Conservation (phyloP, 139 green algal genomes). For the Coccomyxa sp. region DNA sequence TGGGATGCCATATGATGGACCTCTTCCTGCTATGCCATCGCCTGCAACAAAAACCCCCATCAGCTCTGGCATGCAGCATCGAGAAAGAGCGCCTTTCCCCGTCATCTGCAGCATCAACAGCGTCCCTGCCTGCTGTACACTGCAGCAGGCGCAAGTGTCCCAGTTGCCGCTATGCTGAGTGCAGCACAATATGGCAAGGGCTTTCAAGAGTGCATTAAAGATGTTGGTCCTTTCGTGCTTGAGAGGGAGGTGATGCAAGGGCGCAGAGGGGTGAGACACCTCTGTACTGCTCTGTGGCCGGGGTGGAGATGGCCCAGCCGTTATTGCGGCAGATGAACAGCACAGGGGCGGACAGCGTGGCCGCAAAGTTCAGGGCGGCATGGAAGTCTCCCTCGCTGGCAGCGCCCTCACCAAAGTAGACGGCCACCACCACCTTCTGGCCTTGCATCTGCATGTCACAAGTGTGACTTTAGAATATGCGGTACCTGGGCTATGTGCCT, state of each 20-base stretch:
- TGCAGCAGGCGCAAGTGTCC: background rate
- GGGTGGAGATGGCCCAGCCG: slow-evolving; percentile 91
- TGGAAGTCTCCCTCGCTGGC: slow-evolving; percentile 91
- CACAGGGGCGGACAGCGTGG: slow-evolving; percentile 68
- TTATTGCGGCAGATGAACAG: slow-evolving; percentile 98
- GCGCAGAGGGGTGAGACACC: too few species aligned
- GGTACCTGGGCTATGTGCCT: too few species aligned
- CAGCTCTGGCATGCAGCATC: too few species aligned
- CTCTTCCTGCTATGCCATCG: slow-evolving; percentile 81
- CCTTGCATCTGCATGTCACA: slow-evolving; percentile 37
- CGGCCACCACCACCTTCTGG: slow-evolving; percentile 32
- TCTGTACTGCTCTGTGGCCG: slow-evolving; percentile 81
- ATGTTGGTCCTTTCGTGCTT: too few species aligned
- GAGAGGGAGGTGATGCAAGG: too few species aligned
- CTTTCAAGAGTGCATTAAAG: too few species aligned
- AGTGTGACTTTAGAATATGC: too few species aligned
- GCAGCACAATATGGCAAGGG: too few species aligned
- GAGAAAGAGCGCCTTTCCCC: too few species aligned
- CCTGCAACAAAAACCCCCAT: slow-evolving; percentile 32
- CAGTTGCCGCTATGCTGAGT: background rate
- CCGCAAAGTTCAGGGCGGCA: slow-evolving; percentile 91
- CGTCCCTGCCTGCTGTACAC: too few species aligned
- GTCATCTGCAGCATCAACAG: too few species aligned
- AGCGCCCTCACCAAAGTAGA: slow-evolving; percentile 88
- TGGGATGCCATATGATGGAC: slow-evolving; percentile 72